Conservation (phyloP, 768 basidiomycete genomes). For the Pleurotus djamor region DNA sequence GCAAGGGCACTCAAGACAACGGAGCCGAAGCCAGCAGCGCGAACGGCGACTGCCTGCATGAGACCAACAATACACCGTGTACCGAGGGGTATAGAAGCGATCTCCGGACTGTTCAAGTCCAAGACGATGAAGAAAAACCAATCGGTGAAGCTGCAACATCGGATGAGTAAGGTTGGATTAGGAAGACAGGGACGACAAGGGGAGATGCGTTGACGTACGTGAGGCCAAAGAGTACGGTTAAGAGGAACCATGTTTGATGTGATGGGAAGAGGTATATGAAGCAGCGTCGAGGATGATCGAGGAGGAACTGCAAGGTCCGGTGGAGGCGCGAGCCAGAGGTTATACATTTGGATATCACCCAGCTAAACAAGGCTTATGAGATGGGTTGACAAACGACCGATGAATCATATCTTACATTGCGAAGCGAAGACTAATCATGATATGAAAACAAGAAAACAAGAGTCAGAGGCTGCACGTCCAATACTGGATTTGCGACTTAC, state of each 20-base stretch:
- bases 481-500: slow-evolving; percentile 44
- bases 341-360: slow-evolving; percentile 65
- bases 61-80: slow-evolving; percentile 72
- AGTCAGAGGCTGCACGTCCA: not conserved
- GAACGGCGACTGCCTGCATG: slow-evolving; percentile 80
- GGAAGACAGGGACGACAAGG: not conserved
- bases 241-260: slow-evolving; percentile 91
- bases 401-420: slow-evolving; percentile 60
- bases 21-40: slow-evolving; percentile 83
- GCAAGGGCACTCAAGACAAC: slow-evolving; percentile 70
- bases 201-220: slow-evolving; percentile 47
- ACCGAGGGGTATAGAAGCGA: slow-evolving; percentile 70
- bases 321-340: slow-evolving; percentile 55
- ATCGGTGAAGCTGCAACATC: slow-evolving; percentile 61
- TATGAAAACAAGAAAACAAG: not conserved
- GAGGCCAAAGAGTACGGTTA: slow-evolving; percentile 62
- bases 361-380: slow-evolving; percentile 45
- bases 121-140: slow-evolving; percentile 90
- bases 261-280: slow-evolving; percentile 90
- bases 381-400: not conserved
- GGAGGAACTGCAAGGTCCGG: slow-evolving; percentile 86
- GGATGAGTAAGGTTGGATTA: too few species aligned
- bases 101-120: slow-evolving; percentile 76
- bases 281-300: slow-evolving; percentile 93
- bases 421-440: slow-evolving; percentile 63